Evolutionary conservation across 75 land plant species (phyloP), one percentile per base, ranked within the genome.

Genomic region (Sequoia sempervirens): DNA sequence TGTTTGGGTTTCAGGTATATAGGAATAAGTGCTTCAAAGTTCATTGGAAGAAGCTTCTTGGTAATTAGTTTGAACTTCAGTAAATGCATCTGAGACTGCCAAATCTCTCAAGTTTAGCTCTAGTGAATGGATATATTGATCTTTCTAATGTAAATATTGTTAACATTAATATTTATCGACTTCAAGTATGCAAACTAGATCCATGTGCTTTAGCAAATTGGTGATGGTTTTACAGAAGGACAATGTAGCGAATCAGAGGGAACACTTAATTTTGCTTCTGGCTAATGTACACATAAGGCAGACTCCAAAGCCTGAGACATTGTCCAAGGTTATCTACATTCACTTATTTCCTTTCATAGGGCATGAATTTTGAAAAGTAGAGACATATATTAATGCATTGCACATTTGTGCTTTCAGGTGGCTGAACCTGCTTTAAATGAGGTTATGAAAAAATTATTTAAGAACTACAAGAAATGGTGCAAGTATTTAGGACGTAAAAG

Each of bases 201-300:
- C 32, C n/a, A 43, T 45, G 30, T 78, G 50, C n/a, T 23, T 78
- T 78, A 43, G 15, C n/a, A 45, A 45, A n/a, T 78, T 45, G 15
- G 52, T 78, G 50, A 43, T 32, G n/a, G 80, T 45, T 78, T 45
- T 78, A 10, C 94, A 98, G 99, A 93, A 92, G 80, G 97, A 93
- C 87, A 98, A 89, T 86, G 99, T 95, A 69, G 93, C 94, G 46
- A 98, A 98, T 89, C 99, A 98, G 82, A 90, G 99, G 79, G 99
- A 98, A 85, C 99, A 98, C 78, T 83, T 98, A 85, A 98, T 98
- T 84, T 89, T 98, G 85, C 86, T 98, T 45, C 95, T 98, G 88
- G 99, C 99, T 81, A 98, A 98, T 90, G 94, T 94, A 56, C 99
- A 96, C 87, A 93, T 92, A 43, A 86, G 99, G 12, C 91, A 91